Conservation (phyloP, 2,329 filamentous ascomycete species). For the Penicillium italicum region DNA sequence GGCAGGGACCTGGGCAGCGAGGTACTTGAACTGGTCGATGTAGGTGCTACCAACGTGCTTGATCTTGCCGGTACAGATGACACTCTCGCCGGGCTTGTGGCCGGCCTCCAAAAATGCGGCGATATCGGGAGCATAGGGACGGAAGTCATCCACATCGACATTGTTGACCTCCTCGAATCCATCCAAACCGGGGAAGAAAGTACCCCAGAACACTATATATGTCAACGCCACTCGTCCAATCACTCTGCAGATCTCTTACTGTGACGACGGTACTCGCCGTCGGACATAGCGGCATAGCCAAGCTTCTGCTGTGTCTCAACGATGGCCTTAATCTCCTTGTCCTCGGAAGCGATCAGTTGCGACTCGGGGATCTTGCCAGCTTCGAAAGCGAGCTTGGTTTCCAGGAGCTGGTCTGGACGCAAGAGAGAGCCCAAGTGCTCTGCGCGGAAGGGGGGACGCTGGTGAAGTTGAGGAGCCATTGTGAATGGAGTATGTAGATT, state of each 20-base stretch:
- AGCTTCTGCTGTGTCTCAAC: constrained; percentile 63
- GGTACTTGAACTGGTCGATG: constrained; percentile 56
- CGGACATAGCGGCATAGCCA: constrained; percentile 61
- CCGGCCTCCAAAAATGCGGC: constrained; percentile 59
- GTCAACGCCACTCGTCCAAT: neutral
- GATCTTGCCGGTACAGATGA: constrained; percentile 57
- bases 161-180: constrained; percentile 54
- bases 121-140: constrained; percentile 59
- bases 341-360: constrained; percentile 61
- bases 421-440: constrained; percentile 71
- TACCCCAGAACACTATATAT: constrained; percentile 53
- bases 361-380: constrained; percentile 53
- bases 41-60: constrained; percentile 56
- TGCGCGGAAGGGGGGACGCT: constrained; percentile 62
- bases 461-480: constrained; percentile 36
- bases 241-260: constrained; percentile 27
- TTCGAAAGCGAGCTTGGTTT: constrained; percentile 55
- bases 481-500: constrained; percentile 9
- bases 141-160: constrained; percentile 51
- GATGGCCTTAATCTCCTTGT: constrained; percentile 61
- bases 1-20: constrained; percentile 57
- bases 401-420: constrained; percentile 60
- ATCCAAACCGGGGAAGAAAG: constrained; percentile 53
- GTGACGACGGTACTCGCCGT: constrained; percentile 62
- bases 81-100: constrained; percentile 55